Evolutionary conservation across 2,329 filamentous ascomycete species (phyloP).

Genomic region (Daldinia sp.): DNA sequence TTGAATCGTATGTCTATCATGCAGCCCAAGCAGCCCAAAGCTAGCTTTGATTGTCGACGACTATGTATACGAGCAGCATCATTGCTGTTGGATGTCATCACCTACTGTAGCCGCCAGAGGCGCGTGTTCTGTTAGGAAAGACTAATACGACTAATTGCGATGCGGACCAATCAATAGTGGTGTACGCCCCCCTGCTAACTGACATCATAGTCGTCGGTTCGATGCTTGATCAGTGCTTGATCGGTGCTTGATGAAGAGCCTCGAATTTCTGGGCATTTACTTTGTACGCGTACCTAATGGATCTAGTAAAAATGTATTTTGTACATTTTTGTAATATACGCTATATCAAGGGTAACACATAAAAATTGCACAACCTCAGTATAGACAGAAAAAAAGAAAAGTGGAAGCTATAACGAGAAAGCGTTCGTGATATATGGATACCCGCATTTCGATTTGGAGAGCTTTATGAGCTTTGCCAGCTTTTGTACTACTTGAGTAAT

Average conservation of each 20-base stretch:
- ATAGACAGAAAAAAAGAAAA: not conserved
- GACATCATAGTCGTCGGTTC: constrained; percentile 35
- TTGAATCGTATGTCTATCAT: constrained; percentile 5
- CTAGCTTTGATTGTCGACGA: constrained; percentile 9
- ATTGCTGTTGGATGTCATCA: constrained; percentile 31
- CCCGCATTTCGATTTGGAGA: constrained; percentile 27
- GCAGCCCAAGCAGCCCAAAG: constrained; percentile 8
- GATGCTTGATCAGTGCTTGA: constrained; percentile 10
- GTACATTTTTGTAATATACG: not conserved
- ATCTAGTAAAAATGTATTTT: not conserved
- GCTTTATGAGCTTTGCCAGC: not conserved
- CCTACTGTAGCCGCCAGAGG: constrained; percentile 34
- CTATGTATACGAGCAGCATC: constrained; percentile 25
- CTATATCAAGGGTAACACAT: not conserved
- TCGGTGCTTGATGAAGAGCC: constrained; percentile 17
- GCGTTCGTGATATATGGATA: constrained; percentile 25
- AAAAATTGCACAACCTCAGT: no score
- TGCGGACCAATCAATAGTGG: constrained; percentile 22
- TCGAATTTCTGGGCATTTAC: constrained; percentile 17
- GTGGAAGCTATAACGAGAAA: constrained; percentile 1
- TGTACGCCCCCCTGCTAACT: constrained; percentile 26
- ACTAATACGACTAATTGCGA: constrained; percentile 1
- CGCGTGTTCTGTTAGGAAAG: constrained; percentile 17
- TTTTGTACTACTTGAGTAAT: constrained; percentile 23
- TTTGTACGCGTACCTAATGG: not conserved